Base-by-base conservation (phyloP, 2,329 filamentous ascomycete genomes). In the Endoconidiophora laricicola region DNA sequence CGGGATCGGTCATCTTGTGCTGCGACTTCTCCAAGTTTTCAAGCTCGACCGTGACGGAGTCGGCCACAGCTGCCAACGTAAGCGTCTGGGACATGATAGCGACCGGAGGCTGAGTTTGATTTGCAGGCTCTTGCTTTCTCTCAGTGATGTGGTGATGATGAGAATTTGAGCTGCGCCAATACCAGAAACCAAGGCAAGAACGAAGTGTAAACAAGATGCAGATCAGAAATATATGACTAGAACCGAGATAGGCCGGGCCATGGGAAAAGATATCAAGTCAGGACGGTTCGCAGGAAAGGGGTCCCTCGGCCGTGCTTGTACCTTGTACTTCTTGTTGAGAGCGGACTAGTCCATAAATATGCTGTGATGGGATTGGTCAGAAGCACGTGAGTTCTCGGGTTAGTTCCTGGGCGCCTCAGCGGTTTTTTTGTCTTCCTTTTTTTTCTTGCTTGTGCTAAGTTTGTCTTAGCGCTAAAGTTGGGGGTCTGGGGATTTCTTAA, bases 1-100 rank as follows among this genome's bases (percentile, higher is more conserved):
- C 96, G 53, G 96, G 75, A 49, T 79, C 86, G 65, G 91, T 88
- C 61, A 96, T 82, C 66, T 93, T 88, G 49, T 40, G 36, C 26
- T 46, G 38, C 7, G 38, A n/a, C 16, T 47, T 39, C 6, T 53
- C 52, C 14, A 50, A 7, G 39, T 24, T 43, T 6, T 53, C 48
- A 10, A 53, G 44, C 36, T 53, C 52, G 10, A n/a, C 26, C 18
- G 43, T 49, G 39, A 44, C 43, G 46, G 51, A 49, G 40, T 53
- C 52, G 22, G 43, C 36, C 39, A 53, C 47, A 24, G 52, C 51
- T 12, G 47, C 47, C 36, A 53, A 22, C 2, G 52, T 53, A n/a
- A 53, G 52, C 12, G 52, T 53, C 40, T 53, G 52, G 16, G 52
- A 53, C 52, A 53, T 53, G 43, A 22, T 36, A 26, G 18, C 45